Base-by-base conservation (phyloP, 2,329 filamentous ascomycete genomes). In the Pseudodiploospora longispora region DNA sequence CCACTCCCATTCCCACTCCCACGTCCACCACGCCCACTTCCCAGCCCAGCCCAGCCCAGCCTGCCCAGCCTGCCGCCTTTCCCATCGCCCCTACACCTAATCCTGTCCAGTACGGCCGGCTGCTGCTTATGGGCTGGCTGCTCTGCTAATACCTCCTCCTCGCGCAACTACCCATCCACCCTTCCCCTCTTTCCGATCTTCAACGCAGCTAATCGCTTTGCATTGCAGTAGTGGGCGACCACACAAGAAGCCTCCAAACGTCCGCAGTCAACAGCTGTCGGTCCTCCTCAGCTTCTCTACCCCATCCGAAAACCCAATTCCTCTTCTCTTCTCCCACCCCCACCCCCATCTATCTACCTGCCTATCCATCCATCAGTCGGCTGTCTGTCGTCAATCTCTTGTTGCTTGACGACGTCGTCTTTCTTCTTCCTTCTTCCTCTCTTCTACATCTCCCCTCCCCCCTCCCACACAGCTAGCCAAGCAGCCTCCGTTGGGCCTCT, bases 171-270 rank as follows among this genome's bases (percentile, higher is more conserved):
- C 31, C 42, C 35, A 44, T 40, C 29, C 33, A 32, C 38, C 38
- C 31, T 19, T 39, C 41, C 42, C 45, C 37, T 48, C 43, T 47
- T 46, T 36, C 43, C 52, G 49, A 53, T 55, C 52, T 52, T 47
- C 55, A 54, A 56, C 52, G 55, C 55, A 55, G 54, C 57, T 58
- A 58, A 59, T 52, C 54, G 49, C 48, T 57, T 50, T 59, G 56
- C 57, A 58, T 59, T 58, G 55, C 55, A 58, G 55, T 55, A 58
- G 55, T 50, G 55, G 55, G 51, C 48, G 48, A 46, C 43, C 46
- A 47, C 45, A 46, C 49, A 46, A 50, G 40, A 51, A 45, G 46
- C 46, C 46, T 47, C 48, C 50, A 49, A 49, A 51, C 45, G 44
- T 43, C 39, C 46, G 42, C 52, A 44, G 44, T 47, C 49, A 46